Conservation (phyloP, 2,329 filamentous ascomycete species). For the Paecilomyces sp. region DNA sequence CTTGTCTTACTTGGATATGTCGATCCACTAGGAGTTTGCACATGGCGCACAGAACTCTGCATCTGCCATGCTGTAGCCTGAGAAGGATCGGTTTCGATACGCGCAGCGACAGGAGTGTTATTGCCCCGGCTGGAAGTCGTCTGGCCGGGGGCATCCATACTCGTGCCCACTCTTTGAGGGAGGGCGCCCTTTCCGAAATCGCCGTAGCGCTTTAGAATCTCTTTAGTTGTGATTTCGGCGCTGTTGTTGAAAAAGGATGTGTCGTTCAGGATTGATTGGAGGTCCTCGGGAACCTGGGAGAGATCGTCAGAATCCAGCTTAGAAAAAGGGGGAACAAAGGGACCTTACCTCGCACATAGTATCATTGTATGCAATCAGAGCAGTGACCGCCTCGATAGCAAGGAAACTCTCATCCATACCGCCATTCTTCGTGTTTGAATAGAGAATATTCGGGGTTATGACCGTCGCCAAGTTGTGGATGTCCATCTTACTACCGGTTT, state of each 20-base stretch:
- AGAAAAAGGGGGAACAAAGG: slow-evolving; percentile 64
- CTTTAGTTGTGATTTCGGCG: slow-evolving; percentile 89
- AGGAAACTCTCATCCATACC: slow-evolving; percentile 85
- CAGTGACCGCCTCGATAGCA: slow-evolving; percentile 87
- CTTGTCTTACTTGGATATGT: slow-evolving; percentile 20
- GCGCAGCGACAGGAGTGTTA: slow-evolving; percentile 47
- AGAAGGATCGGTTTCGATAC: slow-evolving; percentile 79
- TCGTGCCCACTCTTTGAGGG: slow-evolving; percentile 47
- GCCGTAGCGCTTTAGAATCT: slow-evolving; percentile 89
- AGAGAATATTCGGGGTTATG: slow-evolving; percentile 91
- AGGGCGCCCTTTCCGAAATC: slow-evolving; percentile 64
- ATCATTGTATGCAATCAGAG: slow-evolving; percentile 86
- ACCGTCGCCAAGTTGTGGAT: slow-evolving; percentile 95
- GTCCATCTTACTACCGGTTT: slow-evolving; percentile 98
- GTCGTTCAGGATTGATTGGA: slow-evolving; percentile 80
- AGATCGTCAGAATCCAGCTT: slow-evolving; percentile 25
- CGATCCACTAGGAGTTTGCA: slow-evolving; percentile 43
- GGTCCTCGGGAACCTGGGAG: slow-evolving; percentile 78
- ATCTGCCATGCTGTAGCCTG: slow-evolving; percentile 65
- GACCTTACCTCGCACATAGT: slow-evolving; percentile 87
- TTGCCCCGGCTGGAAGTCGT: slow-evolving; percentile 32
- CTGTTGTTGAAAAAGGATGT: slow-evolving; percentile 71
- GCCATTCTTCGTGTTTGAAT: slow-evolving; percentile 59
- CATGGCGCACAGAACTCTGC: slow-evolving; percentile 74
- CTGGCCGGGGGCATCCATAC: slow-evolving; percentile 46